Evolutionary conservation across 1,284 basidiomycete species (phyloP), one percentile per base, ranked within the genome.

Genomic region (Cerioporus squamosus): DNA sequence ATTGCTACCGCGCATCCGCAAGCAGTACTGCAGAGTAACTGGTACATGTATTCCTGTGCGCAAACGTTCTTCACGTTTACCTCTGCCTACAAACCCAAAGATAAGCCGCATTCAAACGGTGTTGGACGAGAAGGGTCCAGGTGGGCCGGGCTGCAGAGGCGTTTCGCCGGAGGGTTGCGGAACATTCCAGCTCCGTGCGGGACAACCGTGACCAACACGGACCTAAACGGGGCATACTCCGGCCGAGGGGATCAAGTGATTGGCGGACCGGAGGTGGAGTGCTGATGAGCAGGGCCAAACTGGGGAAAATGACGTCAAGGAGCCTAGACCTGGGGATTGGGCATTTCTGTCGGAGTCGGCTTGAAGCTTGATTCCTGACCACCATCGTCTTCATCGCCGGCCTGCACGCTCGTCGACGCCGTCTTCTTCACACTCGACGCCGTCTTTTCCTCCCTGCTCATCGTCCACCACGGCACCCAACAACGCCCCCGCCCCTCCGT

Each of bases 271-370:
- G n/a, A 17, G 31, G 59, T 61, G 52, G 59, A 46, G 59, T 40
- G 47, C 45, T 29, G 57, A 54, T 26, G 49, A 46, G 36, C 42
- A 36, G 36, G 31, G 42, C 24, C 26, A 20, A 20, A 7, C 17
- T 15, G 31, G 31, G 15, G 17, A 38, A 26, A 26, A 38, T 64
- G 63, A 64, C 63, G 63, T 64, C 63, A 64, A 48, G 45, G 38
- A 46, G 62, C 49, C 60, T 55, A 55, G 63, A 46, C 60, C 63
- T 33, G 53, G 52, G 62, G 51, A 42, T 46, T 54, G 36, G 36
- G 51, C 51, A 59, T 59, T 60, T 59, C 59, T 38, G 53, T 29
- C 39, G 12, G 26, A 42, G 47, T 61, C 59, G 50, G 51, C n/a
- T n/a, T n/a, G n/a, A 38, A 40, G 8, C 22, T 58, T 63, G 58